Conservation (phyloP, 1,284 basidiomycete genomes). For the Rhodofomes roseus region DNA sequence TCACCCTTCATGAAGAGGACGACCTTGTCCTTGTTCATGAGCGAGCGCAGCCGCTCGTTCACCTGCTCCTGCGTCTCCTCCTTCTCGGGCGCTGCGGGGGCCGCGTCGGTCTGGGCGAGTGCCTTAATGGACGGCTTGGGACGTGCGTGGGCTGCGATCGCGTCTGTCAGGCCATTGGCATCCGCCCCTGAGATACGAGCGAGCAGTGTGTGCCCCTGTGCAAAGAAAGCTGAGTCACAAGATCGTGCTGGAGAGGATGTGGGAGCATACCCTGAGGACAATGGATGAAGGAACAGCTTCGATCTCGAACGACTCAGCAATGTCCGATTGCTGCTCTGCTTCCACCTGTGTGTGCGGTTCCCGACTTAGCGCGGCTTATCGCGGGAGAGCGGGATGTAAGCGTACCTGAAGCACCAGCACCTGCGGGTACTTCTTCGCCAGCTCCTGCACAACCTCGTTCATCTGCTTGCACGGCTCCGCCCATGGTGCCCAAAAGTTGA, state of each 20-base stretch:
- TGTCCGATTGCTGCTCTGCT: slow-evolving; percentile 85
- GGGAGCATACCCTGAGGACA: slow-evolving; percentile 63
- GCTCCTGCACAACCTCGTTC: slow-evolving; percentile 71
- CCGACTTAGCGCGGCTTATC: too few relatives aligned
- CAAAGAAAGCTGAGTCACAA: slow-evolving; percentile 18
- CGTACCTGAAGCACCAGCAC: slow-evolving; percentile 73
- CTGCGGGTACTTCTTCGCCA: slow-evolving; percentile 69
- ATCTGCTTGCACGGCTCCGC: slow-evolving; percentile 87
- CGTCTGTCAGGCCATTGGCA: slow-evolving; percentile 60
- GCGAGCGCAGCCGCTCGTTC: slow-evolving; percentile 50
- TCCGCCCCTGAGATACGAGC: slow-evolving; percentile 83
- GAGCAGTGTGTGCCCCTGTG: slow-evolving; percentile 87
- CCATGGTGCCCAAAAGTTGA: slow-evolving; percentile 95
- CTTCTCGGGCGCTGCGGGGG: slow-evolving; percentile 31
- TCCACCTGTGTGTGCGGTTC: slow-evolving; percentile 68
- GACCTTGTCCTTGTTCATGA: slow-evolving; percentile 73
- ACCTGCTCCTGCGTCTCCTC: slow-evolving; percentile 69
- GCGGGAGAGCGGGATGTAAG: background rate
- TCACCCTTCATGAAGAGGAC: slow-evolving; percentile 99
- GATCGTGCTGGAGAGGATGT: background rate
- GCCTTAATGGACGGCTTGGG: slow-evolving; percentile 38
- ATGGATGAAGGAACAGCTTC: slow-evolving; percentile 89
- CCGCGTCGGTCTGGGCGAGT: slow-evolving; percentile 34
- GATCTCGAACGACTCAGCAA: slow-evolving; percentile 92
- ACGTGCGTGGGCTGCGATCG: slow-evolving; percentile 55